Evolutionary conservation across 495 filamentous ascomycete species (phyloP).

Genomic region (Penicillium subrubescens): DNA sequence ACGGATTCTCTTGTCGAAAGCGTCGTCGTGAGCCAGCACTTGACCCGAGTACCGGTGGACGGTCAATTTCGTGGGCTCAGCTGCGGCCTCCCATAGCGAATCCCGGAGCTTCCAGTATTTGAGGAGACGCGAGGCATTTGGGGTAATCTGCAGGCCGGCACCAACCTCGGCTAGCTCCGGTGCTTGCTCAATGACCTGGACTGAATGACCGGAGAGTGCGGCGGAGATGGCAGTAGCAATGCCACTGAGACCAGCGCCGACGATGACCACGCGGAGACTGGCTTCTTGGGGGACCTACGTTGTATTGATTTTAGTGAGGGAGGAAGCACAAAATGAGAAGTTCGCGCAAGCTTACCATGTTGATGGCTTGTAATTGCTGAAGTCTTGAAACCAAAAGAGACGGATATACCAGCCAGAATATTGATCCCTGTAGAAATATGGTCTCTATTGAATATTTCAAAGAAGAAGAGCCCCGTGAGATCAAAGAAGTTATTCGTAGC

Average conservation of each 20-base stretch:
- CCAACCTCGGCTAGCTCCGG: conserved; percentile 56
- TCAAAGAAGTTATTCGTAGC: not conserved
- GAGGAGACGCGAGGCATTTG: conserved; percentile 57
- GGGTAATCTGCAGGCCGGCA: conserved; percentile 60
- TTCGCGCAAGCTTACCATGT: conserved; percentile 12
- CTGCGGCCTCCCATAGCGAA: conserved; percentile 47
- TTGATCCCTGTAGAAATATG: not conserved
- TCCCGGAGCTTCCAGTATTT: conserved; percentile 54
- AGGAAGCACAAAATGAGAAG: not conserved
- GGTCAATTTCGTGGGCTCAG: conserved; percentile 54
- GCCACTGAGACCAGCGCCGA: conserved; percentile 58
- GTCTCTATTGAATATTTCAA: not conserved
- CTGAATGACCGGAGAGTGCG: conserved; percentile 60
- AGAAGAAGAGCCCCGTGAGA: not conserved
- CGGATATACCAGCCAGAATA: not conserved
- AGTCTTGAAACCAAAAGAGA: not conserved
- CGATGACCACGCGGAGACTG: conserved; percentile 33
- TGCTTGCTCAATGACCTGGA: conserved; percentile 65
- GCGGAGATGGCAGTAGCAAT: conserved; percentile 65
- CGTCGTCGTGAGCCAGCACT: conserved; percentile 53
- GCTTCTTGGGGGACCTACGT: conserved; percentile 26
- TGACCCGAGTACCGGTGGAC: conserved; percentile 60
- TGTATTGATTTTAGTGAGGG: not conserved
- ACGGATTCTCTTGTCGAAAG: conserved; percentile 44
- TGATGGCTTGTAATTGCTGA: not conserved